A percentile compares a stretch with the other conserved stretches of the same genome.
phyloP scores from a whole-genome alignment of 345 rosid species.

The Excoecaria agallocha region DNA sequence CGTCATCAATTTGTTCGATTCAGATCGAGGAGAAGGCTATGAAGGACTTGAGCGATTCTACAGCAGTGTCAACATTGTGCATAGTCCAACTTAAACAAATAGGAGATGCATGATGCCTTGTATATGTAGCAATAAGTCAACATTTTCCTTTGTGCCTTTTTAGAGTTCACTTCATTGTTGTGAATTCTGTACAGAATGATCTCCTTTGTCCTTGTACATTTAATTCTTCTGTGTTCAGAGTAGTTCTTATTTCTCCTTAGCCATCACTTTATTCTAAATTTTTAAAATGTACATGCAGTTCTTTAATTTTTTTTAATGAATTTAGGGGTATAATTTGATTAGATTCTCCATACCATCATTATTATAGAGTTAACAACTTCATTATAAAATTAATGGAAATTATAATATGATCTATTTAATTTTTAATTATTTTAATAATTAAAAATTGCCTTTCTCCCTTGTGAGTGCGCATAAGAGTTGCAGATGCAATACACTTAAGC shows the following conservation, averaged over 20 bases:
- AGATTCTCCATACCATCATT: too few relatives aligned
- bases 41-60: slow-evolving; percentile 86
- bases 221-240: neutral
- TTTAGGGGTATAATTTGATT: too few relatives aligned
- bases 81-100: slow-evolving; percentile 32
- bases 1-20: slow-evolving; percentile 80
- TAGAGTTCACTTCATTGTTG: slow-evolving; percentile 15
- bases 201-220: slow-evolving; percentile 28
- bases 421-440: too few relatives aligned
- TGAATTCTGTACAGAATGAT: slow-evolving; percentile 40
- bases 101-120: neutral
- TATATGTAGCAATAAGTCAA: slow-evolving; percentile 15
- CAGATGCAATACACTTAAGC: too few relatives aligned
- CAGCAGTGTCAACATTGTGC: slow-evolving; percentile 79
- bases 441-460: too few relatives aligned
- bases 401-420: too few relatives aligned
- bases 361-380: too few relatives aligned
- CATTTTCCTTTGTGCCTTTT: neutral
- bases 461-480: too few relatives aligned
- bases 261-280: neutral
- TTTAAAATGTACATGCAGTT: too few relatives aligned
- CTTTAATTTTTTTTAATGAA: too few relatives aligned
- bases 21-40: slow-evolving; percentile 95
- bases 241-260: neutral
- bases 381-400: too few relatives aligned